These are phyloP conservation scores for Paramecium sexaurelia DNA, from an alignment of 73 alveolate genomes.

Conservation along the genomic window DNA sequence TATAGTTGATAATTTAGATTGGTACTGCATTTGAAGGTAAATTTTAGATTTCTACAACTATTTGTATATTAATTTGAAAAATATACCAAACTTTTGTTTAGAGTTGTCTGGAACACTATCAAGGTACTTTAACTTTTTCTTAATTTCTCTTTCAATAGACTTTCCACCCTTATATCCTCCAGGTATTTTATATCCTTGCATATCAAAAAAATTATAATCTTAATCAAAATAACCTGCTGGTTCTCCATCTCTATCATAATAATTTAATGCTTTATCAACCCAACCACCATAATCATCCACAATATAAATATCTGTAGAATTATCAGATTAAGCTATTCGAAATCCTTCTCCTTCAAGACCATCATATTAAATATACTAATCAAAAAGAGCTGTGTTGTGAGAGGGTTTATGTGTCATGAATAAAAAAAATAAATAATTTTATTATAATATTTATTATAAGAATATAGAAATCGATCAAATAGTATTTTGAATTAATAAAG, in stretches of 20 bases:
- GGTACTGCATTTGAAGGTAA: background rate
- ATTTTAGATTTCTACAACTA: background rate
- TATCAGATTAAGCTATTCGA: background rate
- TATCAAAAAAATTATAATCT: constrained; percentile 12
- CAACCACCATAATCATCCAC: constrained; percentile 45
- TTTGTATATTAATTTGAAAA: background rate
- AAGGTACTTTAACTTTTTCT: background rate
- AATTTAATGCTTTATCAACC: constrained; percentile 43
- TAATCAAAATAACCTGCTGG: constrained; percentile 23
- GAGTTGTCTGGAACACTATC: background rate
- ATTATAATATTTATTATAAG: background rate
- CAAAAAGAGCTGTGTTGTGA: background rate
- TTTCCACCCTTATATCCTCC: constrained; percentile 47
- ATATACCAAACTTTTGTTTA: constrained; percentile 25
- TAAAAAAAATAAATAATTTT: background rate
- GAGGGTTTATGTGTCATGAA: background rate
- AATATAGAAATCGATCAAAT: too few species aligned
- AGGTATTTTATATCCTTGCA: background rate
- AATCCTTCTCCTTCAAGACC: constrained; percentile 47
- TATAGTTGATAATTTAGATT: background rate
- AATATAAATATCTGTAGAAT: background rate
- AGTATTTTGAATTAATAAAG: too few species aligned
- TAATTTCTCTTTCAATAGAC: background rate
- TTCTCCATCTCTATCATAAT: constrained; percentile 31
- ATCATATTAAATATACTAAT: background rate